phyloP scores from a whole-genome alignment of 108 stramenopile species.

The Skeletonema marinoi region DNA sequence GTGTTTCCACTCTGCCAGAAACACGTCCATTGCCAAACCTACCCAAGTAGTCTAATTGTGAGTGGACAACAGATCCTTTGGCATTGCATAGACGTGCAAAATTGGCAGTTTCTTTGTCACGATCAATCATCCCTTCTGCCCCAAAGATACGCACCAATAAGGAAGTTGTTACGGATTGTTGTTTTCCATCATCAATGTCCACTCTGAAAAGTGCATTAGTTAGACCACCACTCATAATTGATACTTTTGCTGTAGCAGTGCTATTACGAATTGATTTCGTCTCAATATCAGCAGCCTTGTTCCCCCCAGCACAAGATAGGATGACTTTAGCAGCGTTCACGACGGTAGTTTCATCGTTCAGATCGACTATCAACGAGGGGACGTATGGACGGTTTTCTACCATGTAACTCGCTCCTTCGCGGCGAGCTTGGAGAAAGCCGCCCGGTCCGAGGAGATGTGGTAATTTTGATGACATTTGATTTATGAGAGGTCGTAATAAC shows the following conservation, averaged over 20 bases:
- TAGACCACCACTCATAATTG: conserved; percentile 67
- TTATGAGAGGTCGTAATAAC: neutral
- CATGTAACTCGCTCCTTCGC: conserved; percentile 7
- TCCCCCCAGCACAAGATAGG: neutral
- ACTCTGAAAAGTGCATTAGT: conserved; percentile 80
- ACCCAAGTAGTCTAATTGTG: conserved; percentile 44
- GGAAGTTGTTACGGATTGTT: neutral
- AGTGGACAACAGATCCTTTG: conserved; percentile 36
- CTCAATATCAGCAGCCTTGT: neutral
- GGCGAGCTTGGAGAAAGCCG: conserved; percentile 23
- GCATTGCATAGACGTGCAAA: conserved; percentile 64
- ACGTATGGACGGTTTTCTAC: conserved; percentile 61
- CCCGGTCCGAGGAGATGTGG: conserved; percentile 2
- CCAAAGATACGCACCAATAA: conserved; percentile 84
- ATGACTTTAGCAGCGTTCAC: conserved; percentile 4
- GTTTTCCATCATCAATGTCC: neutral
- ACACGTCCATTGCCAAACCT: conserved; percentile 86
- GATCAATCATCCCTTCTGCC: conserved; percentile 87
- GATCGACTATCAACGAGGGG: conserved; percentile 51
- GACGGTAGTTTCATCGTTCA: conserved; percentile 24
- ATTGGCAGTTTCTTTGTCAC: conserved; percentile 76
- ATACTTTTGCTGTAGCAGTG: conserved; percentile 24
- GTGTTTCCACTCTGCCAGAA: conserved; percentile 84
- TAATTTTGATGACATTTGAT: neutral
- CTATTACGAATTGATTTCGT: neutral